These are phyloP conservation scores for Tricholoma saponaceum DNA, from an alignment of 768 basidiomycete genomes.

Conservation along the genomic window DNA sequence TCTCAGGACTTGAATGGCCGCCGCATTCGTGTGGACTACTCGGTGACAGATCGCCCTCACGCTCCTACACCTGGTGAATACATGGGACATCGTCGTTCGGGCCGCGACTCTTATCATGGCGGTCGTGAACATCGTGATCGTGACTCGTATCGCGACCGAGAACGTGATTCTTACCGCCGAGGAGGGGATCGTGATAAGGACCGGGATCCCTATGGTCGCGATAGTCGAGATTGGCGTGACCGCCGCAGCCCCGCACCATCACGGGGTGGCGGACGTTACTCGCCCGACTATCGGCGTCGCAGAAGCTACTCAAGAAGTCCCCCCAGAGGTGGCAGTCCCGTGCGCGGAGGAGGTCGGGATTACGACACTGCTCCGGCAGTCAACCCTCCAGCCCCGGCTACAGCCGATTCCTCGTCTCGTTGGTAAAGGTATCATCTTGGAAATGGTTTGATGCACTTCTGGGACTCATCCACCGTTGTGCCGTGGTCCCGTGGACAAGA, in stretches of 20 bases:
- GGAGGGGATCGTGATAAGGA: conserved; percentile 51
- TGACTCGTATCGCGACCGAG: conserved; percentile 33
- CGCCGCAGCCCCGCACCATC: conserved; percentile 70
- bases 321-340: conserved; percentile 63
- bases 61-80: conserved; percentile 97
- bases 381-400: conserved; percentile 34
- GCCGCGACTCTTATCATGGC: conserved; percentile 33
- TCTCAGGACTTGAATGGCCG: conserved; percentile 88
- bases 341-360: conserved; percentile 30
- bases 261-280: conserved; percentile 62
- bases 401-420: conserved; percentile 38
- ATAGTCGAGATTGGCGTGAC: conserved; percentile 75
- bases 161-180: conserved; percentile 50
- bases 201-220: conserved; percentile 64
- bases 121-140: conserved; percentile 31
- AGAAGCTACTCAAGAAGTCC: conserved; percentile 80
- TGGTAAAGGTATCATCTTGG: conserved; percentile 47
- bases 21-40: conserved; percentile 95
- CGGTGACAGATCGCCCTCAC: conserved; percentile 90
- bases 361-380: conserved; percentile 26
- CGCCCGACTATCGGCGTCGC: conserved; percentile 72
- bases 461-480: conserved; percentile 6
- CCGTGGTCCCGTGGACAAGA: conserved; percentile 23
- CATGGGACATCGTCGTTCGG: conserved; percentile 82
- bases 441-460: conserved; percentile 7